Evolutionary conservation across 2,329 filamentous ascomycete species (phyloP), one percentile per base, ranked within the genome.

Genomic region (Chaetothyriales sp.): DNA sequence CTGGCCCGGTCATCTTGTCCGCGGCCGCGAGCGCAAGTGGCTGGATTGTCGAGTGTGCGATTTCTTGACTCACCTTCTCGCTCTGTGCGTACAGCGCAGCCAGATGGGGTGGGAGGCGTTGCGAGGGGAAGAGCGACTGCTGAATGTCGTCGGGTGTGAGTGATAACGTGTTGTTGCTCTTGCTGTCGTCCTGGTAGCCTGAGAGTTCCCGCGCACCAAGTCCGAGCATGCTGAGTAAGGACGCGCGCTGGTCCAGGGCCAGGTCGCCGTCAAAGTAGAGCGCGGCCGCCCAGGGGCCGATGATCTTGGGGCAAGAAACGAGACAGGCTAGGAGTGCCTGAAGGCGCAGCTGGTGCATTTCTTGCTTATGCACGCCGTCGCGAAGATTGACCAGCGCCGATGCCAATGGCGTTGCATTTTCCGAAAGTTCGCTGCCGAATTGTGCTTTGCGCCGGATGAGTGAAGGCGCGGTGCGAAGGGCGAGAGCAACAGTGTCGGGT

Each of bases 241-340:
- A 80, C 6, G 85, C 86, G 43, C 92, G 78, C 65, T 97, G 90
- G 0, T 83, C 79, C 40, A 97, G 72, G 0, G 89, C 95, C 66
- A 92, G 89, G 64, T 98, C 92, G 15, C 89, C 89, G 44, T 88
- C 83, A 64, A 95, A 97, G 64, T 92, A 94, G 0, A 85, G 84
- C 52, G 82, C 81, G 2, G 85, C 81, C 53, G 94, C 86, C 84
- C 87, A 94, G 13, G 81, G 85, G 0, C 82, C 89, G 78, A 95
- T 87, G 49, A 78, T 75, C 47, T 78, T 71, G 0, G 92, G 87
- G 57, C 86, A 80, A 0, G 86, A 82, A 2, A 92, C 75, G 0
- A 95, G 72, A 6, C 95, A 69, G 0, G 89, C 85, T 45, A 95
- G 81, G 72, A 98, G 83, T 13, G 83, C 82, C 65, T 94, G 84